phyloP scores from a whole-genome alignment of 768 basidiomycete species.

The Sporobolomyces roseus region DNA sequence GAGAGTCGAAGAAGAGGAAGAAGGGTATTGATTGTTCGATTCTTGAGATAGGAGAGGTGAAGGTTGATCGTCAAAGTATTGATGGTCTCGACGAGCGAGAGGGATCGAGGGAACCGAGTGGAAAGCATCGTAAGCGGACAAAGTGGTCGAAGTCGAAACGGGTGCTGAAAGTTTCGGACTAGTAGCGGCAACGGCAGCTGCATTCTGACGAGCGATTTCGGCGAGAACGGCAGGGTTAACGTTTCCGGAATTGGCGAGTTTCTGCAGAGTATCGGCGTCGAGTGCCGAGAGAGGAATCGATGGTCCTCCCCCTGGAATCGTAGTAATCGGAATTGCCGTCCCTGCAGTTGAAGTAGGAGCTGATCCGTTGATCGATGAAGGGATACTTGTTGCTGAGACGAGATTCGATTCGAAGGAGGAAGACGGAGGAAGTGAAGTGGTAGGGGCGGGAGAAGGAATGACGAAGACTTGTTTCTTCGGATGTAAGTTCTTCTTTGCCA shows the following conservation, averaged over 20 bases:
- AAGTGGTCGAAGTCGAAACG: not conserved
- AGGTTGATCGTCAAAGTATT: not conserved
- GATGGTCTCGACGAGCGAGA: not conserved
- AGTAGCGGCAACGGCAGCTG: too few species aligned
- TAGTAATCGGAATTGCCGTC: not conserved
- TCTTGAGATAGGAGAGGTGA: not conserved
- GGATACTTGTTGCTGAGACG: too few species aligned
- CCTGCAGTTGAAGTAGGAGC: not conserved
- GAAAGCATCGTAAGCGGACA: slow-evolving; percentile 69
- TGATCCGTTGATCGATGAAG: too few species aligned
- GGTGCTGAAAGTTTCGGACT: not conserved
- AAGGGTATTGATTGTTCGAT: too few species aligned
- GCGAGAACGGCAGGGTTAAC: slow-evolving; percentile 38
- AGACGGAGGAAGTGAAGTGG: not conserved
- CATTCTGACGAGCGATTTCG: slow-evolving; percentile 41
- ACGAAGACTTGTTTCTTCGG: slow-evolving; percentile 60
- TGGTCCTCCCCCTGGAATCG: not conserved
- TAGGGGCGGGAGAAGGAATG: not conserved
- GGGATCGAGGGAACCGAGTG: slow-evolving; percentile 57
- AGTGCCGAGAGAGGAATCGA: slow-evolving; percentile 35
- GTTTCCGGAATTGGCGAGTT: slow-evolving; percentile 25
- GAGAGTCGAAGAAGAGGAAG: too few species aligned
- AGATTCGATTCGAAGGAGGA: too few species aligned
- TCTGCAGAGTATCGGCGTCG: slow-evolving; percentile 19
- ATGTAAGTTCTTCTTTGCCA: slow-evolving; percentile 99